Evolutionary conservation across 2,329 filamentous ascomycete species (phyloP), one percentile per base, ranked within the genome.

Genomic region (Xylariaceae sp.): DNA sequence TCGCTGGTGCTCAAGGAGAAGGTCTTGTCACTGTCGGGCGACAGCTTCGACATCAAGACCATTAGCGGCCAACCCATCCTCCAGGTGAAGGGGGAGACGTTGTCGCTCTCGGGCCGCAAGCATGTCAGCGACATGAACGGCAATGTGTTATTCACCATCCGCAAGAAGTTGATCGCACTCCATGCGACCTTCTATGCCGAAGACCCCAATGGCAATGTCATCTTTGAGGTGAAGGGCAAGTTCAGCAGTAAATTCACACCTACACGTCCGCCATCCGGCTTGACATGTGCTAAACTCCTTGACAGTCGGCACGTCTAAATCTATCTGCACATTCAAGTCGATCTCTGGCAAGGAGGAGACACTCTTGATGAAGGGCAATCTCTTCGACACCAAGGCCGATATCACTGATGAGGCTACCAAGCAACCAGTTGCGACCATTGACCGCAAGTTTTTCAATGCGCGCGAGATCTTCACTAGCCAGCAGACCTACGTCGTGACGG

Each of bases 401-500:
- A 88, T 91, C 58, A 72, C 75, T 5, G 78, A 84, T 57, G 72
- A 79, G 43, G 70, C 72, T 11, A 77, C 70, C 4, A 77, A 79
- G 4, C 70, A 75, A 5, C 69, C 79, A 0, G 81, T 87, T 1
- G 87, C 82, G 0, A 71, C 74, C 36, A 85, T 90, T 62, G 73
- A 80, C 53, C 79, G 86, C 55, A 81, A 82, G 63, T 68, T 84
- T 29, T 73, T 85, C 51, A 86, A 79, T 59, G 75, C 74, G 27
- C 74, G 83, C 26, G 78, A 88, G 62, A 65, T 87, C 2, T 67
- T 87, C 20, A 80, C 79, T 33, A 81, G 78, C 8, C 78, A 86
- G 71, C 84, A 89, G 71, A 86, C 84, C 3, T 90, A 90, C 60
- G 80, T 76, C 1, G 76, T 90, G 4, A 77, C 77, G 0, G 77